These are phyloP conservation scores for Nelumbo lutea DNA, from an alignment of 164 flowering plant genomes.

Conservation along the genomic window DNA sequence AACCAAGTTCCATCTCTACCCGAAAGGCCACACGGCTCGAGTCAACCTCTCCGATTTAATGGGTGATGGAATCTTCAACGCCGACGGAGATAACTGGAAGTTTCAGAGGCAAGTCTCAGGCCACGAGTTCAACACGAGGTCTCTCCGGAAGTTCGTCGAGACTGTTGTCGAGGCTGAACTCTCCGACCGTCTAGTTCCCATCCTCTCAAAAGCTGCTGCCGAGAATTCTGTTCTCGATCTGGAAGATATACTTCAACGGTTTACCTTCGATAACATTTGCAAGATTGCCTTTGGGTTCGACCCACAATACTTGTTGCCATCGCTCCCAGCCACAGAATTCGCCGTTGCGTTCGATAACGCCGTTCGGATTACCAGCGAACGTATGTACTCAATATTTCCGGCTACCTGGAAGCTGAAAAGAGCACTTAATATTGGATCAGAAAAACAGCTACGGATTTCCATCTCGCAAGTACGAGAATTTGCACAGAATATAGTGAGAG, in stretches of 20 bases:
- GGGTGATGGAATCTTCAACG: constrained; percentile 44
- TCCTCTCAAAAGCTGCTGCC: constrained; percentile 24
- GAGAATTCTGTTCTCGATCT: constrained; percentile 31
- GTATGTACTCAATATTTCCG: constrained; percentile 22
- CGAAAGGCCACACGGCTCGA: constrained; percentile 25
- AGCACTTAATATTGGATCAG: constrained; percentile 29
- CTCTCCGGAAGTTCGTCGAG: constrained; percentile 36
- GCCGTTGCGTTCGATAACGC: constrained; percentile 39
- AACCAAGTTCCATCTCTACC: constrained; percentile 33
- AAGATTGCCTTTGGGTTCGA: constrained; percentile 53
- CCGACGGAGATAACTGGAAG: constrained; percentile 47
- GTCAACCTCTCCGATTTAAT: constrained; percentile 26
- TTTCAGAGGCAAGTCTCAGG: constrained; percentile 44
- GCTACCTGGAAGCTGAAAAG: constrained; percentile 29
- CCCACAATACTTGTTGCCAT: constrained; percentile 31
- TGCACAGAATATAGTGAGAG: constrained; percentile 28
- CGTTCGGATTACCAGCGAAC: constrained; percentile 13
- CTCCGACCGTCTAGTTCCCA: constrained; percentile 35
- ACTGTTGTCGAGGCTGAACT: constrained; percentile 38
- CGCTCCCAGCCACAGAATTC: constrained; percentile 29
- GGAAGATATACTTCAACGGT: constrained; percentile 52
- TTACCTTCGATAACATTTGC: constrained; percentile 53
- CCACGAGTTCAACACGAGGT: constrained; percentile 48
- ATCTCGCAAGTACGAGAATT: constrained; percentile 23
- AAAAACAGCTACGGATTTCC: constrained; percentile 23